These are phyloP conservation scores for Iberis pinnata DNA, from an alignment of 345 rosid genomes.

Conservation along the genomic window DNA sequence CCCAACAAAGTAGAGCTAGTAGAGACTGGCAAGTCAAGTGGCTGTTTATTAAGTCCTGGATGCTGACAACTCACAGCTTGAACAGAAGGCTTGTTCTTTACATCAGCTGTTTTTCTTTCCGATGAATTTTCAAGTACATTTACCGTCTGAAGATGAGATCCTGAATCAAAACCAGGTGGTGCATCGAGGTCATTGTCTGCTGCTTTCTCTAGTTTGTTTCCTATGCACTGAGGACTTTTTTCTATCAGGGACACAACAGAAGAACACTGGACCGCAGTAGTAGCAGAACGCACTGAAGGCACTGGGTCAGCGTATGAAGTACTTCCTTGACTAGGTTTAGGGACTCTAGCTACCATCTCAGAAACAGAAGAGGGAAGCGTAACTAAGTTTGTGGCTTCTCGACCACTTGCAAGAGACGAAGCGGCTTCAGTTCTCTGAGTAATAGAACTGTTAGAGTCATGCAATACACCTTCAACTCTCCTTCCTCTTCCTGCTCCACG, in stretches of 20 bases:
- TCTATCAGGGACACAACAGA: slow-evolving; percentile 3
- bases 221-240: slow-evolving; percentile 1
- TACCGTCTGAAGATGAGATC: slow-evolving; percentile 29
- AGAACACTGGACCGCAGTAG: slow-evolving; percentile 26
- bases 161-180: slow-evolving; percentile 40
- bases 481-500: slow-evolving; percentile 26
- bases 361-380: slow-evolving; percentile 25
- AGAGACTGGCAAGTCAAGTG: slow-evolving; percentile 14
- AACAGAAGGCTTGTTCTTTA: slow-evolving; percentile 36
- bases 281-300: slow-evolving; percentile 26
- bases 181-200: slow-evolving; percentile 24
- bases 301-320: slow-evolving; percentile 26
- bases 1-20: slow-evolving; percentile 24
- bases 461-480: slow-evolving; percentile 18
- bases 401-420: slow-evolving; percentile 28
- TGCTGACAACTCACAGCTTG: slow-evolving; percentile 37
- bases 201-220: slow-evolving; percentile 23
- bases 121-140: slow-evolving; percentile 23
- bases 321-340: slow-evolving; percentile 32
- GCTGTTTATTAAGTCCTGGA: slow-evolving; percentile 24
- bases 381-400: slow-evolving; percentile 11
- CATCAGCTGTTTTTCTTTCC: slow-evolving; percentile 20
- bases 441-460: slow-evolving; percentile 27
- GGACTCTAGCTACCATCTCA: slow-evolving; percentile 24
- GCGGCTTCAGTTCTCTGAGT: slow-evolving; percentile 15